Conservation (phyloP, 805 yeast species). For the Candida morakotiae region DNA sequence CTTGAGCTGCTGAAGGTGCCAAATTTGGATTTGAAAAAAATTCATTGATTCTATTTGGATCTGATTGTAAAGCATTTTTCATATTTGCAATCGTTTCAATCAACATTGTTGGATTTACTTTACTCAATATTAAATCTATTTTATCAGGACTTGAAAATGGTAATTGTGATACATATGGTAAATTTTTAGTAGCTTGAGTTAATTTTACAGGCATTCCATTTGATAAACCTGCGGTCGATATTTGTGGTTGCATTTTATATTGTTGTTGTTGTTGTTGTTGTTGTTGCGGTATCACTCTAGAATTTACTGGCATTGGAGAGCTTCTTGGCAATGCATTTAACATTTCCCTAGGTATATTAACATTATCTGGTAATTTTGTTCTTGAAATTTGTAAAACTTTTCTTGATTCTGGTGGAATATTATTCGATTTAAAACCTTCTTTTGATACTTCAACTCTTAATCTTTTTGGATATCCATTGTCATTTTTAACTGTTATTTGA, state of each 20-base stretch:
- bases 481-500: conserved; percentile 33
- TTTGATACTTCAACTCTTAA: conserved; percentile 58
- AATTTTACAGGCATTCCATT: conserved; percentile 42
- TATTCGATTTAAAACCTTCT: conserved; percentile 46
- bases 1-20: conserved; percentile 69
- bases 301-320: conserved; percentile 4
- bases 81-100: conserved; percentile 66
- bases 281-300: conserved; percentile 1
- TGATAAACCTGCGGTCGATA: neutral
- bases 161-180: conserved; percentile 46
- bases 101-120: conserved; percentile 66
- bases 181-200: conserved; percentile 49
- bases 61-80: conserved; percentile 51
- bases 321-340: neutral
- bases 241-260: neutral
- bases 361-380: conserved; percentile 50
- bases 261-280: neutral
- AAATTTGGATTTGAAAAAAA: conserved; percentile 53
- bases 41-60: conserved; percentile 47
- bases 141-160: conserved; percentile 50
- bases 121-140: conserved; percentile 56
- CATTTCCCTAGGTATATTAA: conserved; percentile 52
- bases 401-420: conserved; percentile 32
- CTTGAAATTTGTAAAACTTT: conserved; percentile 43
- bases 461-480: conserved; percentile 37